Base-by-base conservation (phyloP, 2,329 filamentous ascomycete genomes). In the Fusarium sp. region DNA sequence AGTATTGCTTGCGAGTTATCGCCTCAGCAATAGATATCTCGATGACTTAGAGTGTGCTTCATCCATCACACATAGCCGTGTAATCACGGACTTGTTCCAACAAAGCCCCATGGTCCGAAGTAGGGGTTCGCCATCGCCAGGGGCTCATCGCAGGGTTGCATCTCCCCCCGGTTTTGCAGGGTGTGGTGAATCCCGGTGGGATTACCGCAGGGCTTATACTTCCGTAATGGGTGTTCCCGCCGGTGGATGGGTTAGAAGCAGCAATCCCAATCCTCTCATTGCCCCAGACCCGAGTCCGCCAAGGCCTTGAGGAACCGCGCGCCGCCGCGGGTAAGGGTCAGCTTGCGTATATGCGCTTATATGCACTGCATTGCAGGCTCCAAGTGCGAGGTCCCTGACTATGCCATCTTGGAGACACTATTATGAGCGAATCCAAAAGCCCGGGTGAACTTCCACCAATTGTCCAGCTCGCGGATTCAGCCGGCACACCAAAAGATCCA, bases 391-490 rank as follows among this genome's bases (percentile, higher is more conserved):
- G 53, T 55, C 67, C 71, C 67, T 71, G 71, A 40, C 46, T 38
- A 73, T 35, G 33, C 33, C 33, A 35, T 71, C 63, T 38, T n/a
- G 35, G 27, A 49, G 20, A 59, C 29, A 14, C 8, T 22, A 46
- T 11, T 8, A 27, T 20, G 22, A 16, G 29, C 29, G 61, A 40
- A 57, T 40, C 27, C 55, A 29, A 27, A 57, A 56, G 27, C 46
- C 49, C 29, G 17, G 33, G 38, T 42, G 22, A 74, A 74, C 62
- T 73, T 72, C 67, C 71, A 74, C 71, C 67, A 73, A 72, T 73
- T 70, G 46, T 35, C 49, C 46, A 31, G 31, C 29, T 44, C 16
- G 24, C 12, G 24, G 11, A 55, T 38, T 40, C 38, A 40, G 5
- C 44, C 22, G 70, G 55, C 42, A 67, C 24, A 24, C 31, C 22